Conservation (phyloP, 108 stramenopile genomes). For the Skeletonema potamos region DNA sequence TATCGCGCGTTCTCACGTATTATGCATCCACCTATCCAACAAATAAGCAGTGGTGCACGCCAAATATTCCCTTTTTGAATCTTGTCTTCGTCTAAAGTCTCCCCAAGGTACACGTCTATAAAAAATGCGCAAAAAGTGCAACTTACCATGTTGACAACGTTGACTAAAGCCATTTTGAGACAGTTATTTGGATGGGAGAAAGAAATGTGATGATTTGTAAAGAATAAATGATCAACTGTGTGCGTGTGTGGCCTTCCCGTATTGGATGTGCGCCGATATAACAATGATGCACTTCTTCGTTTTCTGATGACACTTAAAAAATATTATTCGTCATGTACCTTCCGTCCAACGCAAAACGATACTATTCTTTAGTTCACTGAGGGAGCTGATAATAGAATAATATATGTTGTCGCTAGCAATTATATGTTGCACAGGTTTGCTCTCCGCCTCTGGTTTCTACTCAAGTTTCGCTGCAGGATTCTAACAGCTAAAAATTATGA, state of each 20-base stretch:
- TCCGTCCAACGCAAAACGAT: no score
- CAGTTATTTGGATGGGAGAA: not conserved
- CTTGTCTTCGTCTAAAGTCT: not conserved
- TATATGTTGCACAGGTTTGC: no score
- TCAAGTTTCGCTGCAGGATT: no score
- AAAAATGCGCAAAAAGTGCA: not conserved
- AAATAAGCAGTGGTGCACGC: not conserved
- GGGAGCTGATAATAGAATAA: no score
- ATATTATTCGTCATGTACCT: no score
- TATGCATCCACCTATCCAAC: not conserved
- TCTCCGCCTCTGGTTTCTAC: no score
- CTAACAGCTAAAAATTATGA: no score
- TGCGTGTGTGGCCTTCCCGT: no score
- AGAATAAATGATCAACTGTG: not conserved
- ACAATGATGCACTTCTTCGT: not conserved
- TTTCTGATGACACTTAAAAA: not conserved
- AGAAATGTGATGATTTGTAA: not conserved
- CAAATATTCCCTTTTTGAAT: not conserved
- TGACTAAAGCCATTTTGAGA: slow-evolving; percentile 76
- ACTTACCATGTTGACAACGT: slow-evolving; percentile 85
- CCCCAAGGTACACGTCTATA: not conserved
- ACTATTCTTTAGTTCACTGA: no score
- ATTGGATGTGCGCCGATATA: not conserved
- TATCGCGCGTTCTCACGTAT: not conserved
- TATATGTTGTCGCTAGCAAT: no score